Evolutionary conservation across 371 early-diverging fungal genomes (phyloP), one percentile per base, ranked within the genome.

Genomic region (Parasitella parasitica): DNA sequence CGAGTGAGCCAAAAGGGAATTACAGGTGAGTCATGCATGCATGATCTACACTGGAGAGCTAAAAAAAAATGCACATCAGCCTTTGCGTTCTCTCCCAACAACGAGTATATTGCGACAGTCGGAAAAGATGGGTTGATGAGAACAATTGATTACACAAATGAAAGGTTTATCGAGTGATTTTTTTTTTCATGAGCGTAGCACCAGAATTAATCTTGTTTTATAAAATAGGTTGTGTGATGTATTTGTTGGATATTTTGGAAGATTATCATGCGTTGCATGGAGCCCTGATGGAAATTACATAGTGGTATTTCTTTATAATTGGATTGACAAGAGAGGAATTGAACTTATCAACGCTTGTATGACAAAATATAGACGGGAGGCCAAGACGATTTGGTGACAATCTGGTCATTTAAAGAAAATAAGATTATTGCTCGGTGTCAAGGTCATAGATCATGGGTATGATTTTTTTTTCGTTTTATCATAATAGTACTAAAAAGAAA

Each of bases 381-480:
- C 1, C 95, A 99, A 72, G 98, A 99, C 72, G 97, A 99, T 68
- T 70, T 94, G 26, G 84, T 97, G 8, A 88, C 92, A 2, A 84
- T 99, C 5, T 97, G 95, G 95, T 82, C 87, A 59, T 86, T 85
- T 66, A 84, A 72, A 67, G 93, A 85, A 49, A 80, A 80, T 30
- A 70, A 84, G 18, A 83, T 93, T 24, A 84, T 93, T 0, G 94
- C 94, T 7, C 78, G 95, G 7, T 93, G 93, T 70, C 91, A 90
- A 66, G 97, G 96, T 9, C 98, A 98, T 71, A 82, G 87, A 58
- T 96, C 98, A 1, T 96, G 96, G 88, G 92, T 91, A 60, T 49
- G 16, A 32, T 32, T 4, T 32, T 32, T 8, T 32, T 8, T n/a
- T 8, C 7, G 18, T 8, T 22, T 49, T 18, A 32, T 32, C 22